These are phyloP conservation scores for Phialophora macrospora DNA, from an alignment of 2,329 filamentous ascomycete species.

Conservation along the genomic window DNA sequence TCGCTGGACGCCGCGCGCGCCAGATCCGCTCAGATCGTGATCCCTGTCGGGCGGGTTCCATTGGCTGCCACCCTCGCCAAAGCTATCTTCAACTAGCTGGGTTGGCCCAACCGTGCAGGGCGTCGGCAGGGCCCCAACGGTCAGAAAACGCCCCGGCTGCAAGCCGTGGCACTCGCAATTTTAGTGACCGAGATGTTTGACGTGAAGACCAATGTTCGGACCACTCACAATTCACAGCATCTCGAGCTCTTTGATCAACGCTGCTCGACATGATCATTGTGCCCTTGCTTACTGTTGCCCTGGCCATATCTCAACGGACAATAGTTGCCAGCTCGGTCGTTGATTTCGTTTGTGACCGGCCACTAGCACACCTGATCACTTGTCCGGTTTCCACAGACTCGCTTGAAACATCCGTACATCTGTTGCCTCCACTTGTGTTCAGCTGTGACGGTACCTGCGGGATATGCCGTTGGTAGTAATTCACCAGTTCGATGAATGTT, in stretches of 20 bases:
- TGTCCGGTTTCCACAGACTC: background rate
- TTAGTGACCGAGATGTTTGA: slow-evolving; percentile 32
- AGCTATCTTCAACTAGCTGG: slow-evolving; percentile 17
- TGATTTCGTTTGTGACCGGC: background rate
- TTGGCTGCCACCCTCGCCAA: slow-evolving; percentile 23
- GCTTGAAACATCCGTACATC: background rate
- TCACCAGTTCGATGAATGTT: background rate
- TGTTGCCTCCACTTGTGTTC: background rate
- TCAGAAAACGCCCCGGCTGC: slow-evolving; percentile 34
- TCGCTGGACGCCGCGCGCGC: slow-evolving; percentile 19
- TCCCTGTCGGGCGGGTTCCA: slow-evolving; percentile 4
- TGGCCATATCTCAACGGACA: background rate
- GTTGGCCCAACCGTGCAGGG: slow-evolving; percentile 14
- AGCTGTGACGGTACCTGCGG: slow-evolving; percentile 1
- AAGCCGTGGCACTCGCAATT: slow-evolving; percentile 34
- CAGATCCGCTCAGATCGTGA: slow-evolving; percentile 31
- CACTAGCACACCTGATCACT: background rate
- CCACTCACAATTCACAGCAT: slow-evolving; percentile 22
- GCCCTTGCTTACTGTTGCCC: slow-evolving; percentile 1
- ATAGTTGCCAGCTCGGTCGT: background rate
- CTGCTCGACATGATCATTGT: slow-evolving; percentile 8
- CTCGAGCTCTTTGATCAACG: slow-evolving; percentile 10
- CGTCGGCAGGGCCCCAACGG: slow-evolving; percentile 32
- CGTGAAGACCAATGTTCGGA: slow-evolving; percentile 30
- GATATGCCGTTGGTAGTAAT: background rate